Evolutionary conservation across 768 basidiomycete species (phyloP), one percentile per base, ranked within the genome.

Genomic region (Mycena venus): DNA sequence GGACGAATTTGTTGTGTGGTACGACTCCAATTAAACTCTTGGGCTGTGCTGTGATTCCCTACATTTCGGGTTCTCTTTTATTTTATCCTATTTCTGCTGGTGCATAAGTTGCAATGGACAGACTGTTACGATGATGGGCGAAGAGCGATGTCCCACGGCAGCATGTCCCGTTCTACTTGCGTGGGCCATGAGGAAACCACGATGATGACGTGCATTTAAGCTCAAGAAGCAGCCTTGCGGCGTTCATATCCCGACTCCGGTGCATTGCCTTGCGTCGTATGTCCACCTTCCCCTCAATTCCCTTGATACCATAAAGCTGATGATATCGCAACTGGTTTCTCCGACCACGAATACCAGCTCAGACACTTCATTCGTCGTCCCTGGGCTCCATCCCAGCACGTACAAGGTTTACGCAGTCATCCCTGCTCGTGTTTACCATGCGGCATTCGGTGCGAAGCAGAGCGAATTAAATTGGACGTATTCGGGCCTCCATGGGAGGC

Each of bases 401-500:
- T 88, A 89, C 77, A 84, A 87, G 40, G 84, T 90, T 59, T 85
- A 91, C 77, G 89, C 90, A n/a, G 83, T 85, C 5, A 91, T 90
- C 59, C 80, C 84, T 32, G 91, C 89, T 47, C 88, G 90, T 76
- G 85, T 93, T 36, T 93, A 93, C 79, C 91, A 93, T 80, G 88
- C 91, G 59, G 64, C 75, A 27, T 74, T 71, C 40, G 75, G 38
- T 88, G 91, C 77, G 83, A 78, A 87, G 83, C 78, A 82, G 79
- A 78, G 81, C 65, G 87, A 89, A 59, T 38, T 51, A 25, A 25
- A 23, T 15, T 94, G 93, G 93, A 84, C 84, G 11, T 91, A 87
- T 76, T 90, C 92, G 27, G 88, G 89, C 40, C 85, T 93, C 79
- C 86, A 86, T 69, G 93, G 93, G 27, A 89, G 87, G 21, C 84